Conservation (phyloP, 495 filamentous ascomycete genomes). For the Annulohypoxylon bovei region DNA sequence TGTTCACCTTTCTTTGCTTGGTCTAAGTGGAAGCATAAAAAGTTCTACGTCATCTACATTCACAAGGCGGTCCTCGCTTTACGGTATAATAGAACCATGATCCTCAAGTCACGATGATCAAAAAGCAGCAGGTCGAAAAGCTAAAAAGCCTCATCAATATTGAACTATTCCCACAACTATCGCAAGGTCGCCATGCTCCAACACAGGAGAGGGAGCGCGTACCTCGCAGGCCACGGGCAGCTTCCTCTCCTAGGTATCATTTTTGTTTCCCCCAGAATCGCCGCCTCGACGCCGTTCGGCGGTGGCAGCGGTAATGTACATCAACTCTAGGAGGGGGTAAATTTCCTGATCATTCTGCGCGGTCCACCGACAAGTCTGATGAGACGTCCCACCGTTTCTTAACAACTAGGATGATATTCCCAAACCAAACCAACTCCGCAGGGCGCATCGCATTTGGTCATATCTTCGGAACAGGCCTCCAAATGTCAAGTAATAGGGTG, state of each 20-base stretch:
- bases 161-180: slow-evolving; percentile 29
- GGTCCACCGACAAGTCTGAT: slow-evolving; percentile 4
- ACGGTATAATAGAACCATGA: neutral
- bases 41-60: no score
- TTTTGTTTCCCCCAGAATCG: slow-evolving; percentile 4
- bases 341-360: slow-evolving; percentile 26
- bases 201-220: slow-evolving; percentile 17
- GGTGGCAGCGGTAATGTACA: slow-evolving; percentile 35
- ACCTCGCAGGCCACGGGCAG: neutral
- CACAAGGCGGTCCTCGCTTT: no score
- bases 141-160: slow-evolving; percentile 33
- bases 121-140: slow-evolving; percentile 6
- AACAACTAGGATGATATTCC: slow-evolving; percentile 16
- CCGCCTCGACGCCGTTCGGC: neutral
- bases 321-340: slow-evolving; percentile 26
- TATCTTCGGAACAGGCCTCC: slow-evolving; percentile 33
- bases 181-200: slow-evolving; percentile 11
- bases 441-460: slow-evolving; percentile 35
- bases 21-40: neutral
- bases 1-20: neutral
- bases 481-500: slow-evolving; percentile 12
- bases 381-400: slow-evolving; percentile 4
- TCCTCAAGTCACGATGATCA: neutral
- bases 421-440: slow-evolving; percentile 36
- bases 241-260: slow-evolving; percentile 28